Base-by-base conservation (phyloP, 1,284 basidiomycete species). In the Sporisorium iseilematis-ciliati region DNA sequence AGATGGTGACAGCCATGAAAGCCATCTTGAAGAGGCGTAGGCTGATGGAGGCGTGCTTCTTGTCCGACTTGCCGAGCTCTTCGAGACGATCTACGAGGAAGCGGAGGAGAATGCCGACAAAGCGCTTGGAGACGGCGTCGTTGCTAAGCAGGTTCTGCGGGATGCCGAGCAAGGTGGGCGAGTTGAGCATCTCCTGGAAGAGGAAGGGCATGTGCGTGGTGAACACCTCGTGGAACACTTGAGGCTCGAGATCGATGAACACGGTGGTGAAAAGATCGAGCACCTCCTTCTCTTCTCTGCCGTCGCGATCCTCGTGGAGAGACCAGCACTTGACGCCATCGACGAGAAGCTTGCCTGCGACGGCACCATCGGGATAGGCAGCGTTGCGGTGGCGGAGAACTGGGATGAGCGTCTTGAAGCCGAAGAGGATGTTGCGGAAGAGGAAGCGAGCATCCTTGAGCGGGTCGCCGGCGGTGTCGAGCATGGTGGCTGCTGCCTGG, bases 1-100 rank as follows among this genome's bases (percentile, higher is more conserved):
- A 92, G 64, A 90, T 86, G 40, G 91, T 91, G 71, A 99, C 94
- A 3, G 96, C 93, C 76, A 90, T 89, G 87, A 99, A 99, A 8
- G 94, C 92, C 90, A 97, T 93, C 88, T 98, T 99, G 90, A 95
- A 99, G 65, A 98, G 88, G 56, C 94, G 90, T 65, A 99, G 91
- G 11, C 92, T 92, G 45, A 92, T 90, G 40, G 80, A 80, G n/a
- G 83, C 91, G 76, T 91, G 88, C 68, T 87, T 87, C 79, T 94
- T 92, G 79, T 95, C 92, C 82, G 92, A 90, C 72, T 94, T 91
- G 51, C 95, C 96, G 2, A 99, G 89, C 50, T 92, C 87, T 29
- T 92, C 92, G 16, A 99, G 89, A 51, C 91, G 89, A 31, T 91
- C 77, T 12, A 97, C 91, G 53, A 99, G 89, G 86, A 94, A 95